Conservation (phyloP, 78 protist species). For the Chrysochromulina parva region DNA sequence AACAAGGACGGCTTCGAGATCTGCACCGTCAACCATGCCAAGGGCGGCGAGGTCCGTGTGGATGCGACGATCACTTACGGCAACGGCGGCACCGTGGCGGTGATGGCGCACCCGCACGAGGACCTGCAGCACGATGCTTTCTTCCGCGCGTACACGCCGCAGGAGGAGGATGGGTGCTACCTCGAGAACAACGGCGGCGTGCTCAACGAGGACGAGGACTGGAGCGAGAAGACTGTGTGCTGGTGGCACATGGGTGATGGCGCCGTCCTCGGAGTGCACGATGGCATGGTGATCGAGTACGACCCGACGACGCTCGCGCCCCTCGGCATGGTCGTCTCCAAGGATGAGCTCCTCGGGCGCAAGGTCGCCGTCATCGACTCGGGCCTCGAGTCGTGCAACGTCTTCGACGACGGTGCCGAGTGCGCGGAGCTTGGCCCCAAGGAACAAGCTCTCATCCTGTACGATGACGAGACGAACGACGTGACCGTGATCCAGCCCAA, state of each 20-base stretch:
- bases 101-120: background rate
- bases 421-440: background rate
- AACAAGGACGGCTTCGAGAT: constrained; percentile 20
- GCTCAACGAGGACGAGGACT: background rate
- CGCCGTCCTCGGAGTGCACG: background rate
- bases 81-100: background rate
- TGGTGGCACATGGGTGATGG: constrained; percentile 31
- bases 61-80: background rate
- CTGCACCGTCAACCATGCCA: background rate
- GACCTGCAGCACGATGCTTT: background rate
- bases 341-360: constrained; percentile 3
- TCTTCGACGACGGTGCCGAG: background rate
- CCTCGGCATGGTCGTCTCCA: constrained; percentile 19
- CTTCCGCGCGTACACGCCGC: background rate
- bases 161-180: background rate
- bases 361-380: background rate
- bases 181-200: background rate
- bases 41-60: background rate
- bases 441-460: constrained; percentile 8
- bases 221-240: background rate
- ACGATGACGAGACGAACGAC: background rate
- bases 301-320: constrained; percentile 31
- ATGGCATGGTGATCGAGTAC: constrained; percentile 18
- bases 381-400: background rate
- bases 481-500: constrained; percentile 8